phyloP scores from a whole-genome alignment of 208 protist species.

The Porcisia hertigi region DNA sequence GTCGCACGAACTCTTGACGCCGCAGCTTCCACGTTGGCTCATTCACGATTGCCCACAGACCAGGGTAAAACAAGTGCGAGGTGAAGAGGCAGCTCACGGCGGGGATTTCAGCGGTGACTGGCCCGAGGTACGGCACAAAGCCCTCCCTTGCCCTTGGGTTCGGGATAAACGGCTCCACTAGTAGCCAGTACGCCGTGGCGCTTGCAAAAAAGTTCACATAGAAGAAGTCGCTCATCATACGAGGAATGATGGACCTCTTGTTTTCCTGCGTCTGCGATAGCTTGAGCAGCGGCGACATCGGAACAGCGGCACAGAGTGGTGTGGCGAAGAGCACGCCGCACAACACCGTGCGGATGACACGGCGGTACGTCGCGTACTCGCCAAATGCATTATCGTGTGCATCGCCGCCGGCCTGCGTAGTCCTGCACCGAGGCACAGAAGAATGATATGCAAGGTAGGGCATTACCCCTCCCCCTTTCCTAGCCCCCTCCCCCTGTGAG shows the following conservation, averaged over 20 bases:
- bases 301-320: constrained; percentile 43
- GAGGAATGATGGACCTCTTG: constrained; percentile 55
- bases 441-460: constrained; percentile 24
- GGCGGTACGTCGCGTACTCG: constrained; percentile 34
- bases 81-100: constrained; percentile 44
- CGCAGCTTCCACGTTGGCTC: constrained; percentile 57
- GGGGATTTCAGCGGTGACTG: constrained; percentile 58
- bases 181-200: constrained; percentile 36
- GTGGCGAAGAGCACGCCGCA: constrained; percentile 53
- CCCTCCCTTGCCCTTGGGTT: constrained; percentile 43
- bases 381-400: constrained; percentile 16
- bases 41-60: constrained; percentile 66
- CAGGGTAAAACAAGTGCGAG: constrained; percentile 69
- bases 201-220: constrained; percentile 63
- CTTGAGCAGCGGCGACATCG: constrained; percentile 57
- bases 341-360: constrained; percentile 44
- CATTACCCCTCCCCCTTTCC: background rate
- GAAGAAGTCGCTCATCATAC: constrained; percentile 83
- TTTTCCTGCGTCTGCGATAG: constrained; percentile 66
- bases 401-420: too few relatives aligned
- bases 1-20: constrained; percentile 49
- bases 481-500: background rate
- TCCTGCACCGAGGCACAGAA: background rate
- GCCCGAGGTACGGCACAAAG: constrained; percentile 65
- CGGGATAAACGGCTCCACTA: constrained; percentile 49